Percentiles rank a stretch among this genome's conserved stretches.
These are phyloP conservation scores for Zanthoxylum bungeanum DNA, from an alignment of 345 rosid species.

Conservation along the genomic window DNA sequence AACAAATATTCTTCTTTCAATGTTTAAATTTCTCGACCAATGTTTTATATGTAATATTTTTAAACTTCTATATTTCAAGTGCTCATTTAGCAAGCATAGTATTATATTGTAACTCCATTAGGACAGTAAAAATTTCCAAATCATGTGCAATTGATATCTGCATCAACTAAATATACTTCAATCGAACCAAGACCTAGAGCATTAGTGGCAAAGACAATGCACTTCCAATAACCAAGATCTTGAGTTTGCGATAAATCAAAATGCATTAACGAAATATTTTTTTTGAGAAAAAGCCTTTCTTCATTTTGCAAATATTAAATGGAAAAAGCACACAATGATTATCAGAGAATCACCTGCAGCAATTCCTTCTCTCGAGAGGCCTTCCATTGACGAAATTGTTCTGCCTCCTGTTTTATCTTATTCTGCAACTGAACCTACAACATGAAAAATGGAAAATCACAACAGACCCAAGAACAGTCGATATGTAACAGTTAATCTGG, in stretches of 20 bases:
- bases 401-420: conserved; percentile 78
- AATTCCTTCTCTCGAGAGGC: conserved; percentile 75
- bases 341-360: conserved; percentile 47
- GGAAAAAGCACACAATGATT: background rate
- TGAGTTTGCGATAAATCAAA: background rate
- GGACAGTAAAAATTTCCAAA: background rate
- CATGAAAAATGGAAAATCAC: conserved; percentile 5
- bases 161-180: background rate
- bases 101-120: background rate
- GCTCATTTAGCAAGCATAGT: background rate
- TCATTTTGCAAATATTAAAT: background rate
- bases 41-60: too few relatives aligned
- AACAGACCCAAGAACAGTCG: conserved; percentile 6
- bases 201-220: conserved; percentile 5
- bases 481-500: background rate
- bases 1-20: background rate
- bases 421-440: conserved; percentile 77
- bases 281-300: background rate
- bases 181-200: background rate
- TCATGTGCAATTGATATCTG: background rate
- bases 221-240: background rate
- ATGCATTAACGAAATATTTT: background rate
- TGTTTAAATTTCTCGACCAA: background rate
- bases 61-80: background rate
- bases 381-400: conserved; percentile 86